Conservation (phyloP, 495 filamentous ascomycete genomes). For the Extremus antarcticus region DNA sequence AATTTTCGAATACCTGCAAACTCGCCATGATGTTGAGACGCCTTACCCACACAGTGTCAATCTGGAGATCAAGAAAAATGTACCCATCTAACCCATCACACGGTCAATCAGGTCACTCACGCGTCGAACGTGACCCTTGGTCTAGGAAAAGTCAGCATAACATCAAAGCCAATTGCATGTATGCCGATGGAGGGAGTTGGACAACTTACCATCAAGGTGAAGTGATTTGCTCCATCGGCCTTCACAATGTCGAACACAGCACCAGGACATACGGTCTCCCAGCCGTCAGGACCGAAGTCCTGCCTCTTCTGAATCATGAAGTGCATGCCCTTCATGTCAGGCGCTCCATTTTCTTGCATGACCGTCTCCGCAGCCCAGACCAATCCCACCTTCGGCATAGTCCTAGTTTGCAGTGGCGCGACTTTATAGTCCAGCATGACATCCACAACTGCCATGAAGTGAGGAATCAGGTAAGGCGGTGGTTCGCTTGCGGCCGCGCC, state of each 20-base stretch:
- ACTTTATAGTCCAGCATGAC: slow-evolving; percentile 4
- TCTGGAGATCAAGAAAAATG: too few species aligned
- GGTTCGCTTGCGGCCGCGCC: not conserved
- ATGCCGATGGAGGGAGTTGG: too few species aligned
- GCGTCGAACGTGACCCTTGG: too few species aligned
- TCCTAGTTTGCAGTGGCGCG: not conserved
- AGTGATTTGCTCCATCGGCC: slow-evolving; percentile 4
- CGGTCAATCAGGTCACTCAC: too few species aligned
- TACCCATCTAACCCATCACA: too few species aligned
- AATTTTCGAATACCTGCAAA: too few species aligned
- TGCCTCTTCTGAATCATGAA: slow-evolving; percentile 1
- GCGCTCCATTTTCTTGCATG: not conserved
- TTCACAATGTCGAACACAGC: not conserved
- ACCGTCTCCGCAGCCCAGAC: slow-evolving; percentile 3
- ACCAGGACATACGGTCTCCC: not conserved
- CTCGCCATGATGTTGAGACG: too few species aligned
- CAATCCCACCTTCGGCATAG: not conserved
- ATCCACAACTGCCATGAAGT: slow-evolving; percentile 24
- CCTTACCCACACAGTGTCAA: too few species aligned
- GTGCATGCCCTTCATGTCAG: slow-evolving; percentile 6
- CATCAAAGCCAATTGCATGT: too few species aligned
- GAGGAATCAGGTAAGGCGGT: slow-evolving; percentile 24
- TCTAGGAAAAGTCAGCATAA: too few species aligned
- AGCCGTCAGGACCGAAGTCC: slow-evolving; percentile 6
- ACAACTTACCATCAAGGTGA: slow-evolving; percentile 14